Evolutionary conservation across 2,329 filamentous ascomycete genomes (phyloP), one percentile per base, ranked within the genome.

Genomic region (Cordyceps pruinosa): DNA sequence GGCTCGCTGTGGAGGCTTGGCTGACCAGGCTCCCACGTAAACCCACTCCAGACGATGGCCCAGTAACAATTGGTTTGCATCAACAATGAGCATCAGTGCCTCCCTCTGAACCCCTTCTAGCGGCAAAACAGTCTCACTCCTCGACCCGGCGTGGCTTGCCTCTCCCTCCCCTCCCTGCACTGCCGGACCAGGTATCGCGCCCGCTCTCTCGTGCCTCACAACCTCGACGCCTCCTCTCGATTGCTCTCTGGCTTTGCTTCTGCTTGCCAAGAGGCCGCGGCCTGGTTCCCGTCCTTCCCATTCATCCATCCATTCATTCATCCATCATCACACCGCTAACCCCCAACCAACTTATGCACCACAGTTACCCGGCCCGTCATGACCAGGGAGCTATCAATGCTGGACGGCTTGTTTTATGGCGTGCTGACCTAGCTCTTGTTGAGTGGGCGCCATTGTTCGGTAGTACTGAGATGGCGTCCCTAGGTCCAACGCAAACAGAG

Each of bases 291-390:
- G 28, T 48, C 46, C 30, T 34, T 21, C 35, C n/a, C 46, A 48
- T 19, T 19, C 46, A 21, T 21, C 48, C 39, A 51, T 41, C 47
- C 50, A 53, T n/a, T 6, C 28, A 32, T 32, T 32, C n/a, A n/a
- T n/a, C n/a, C n/a, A n/a, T n/a, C n/a, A n/a, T 50, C 23, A 50
- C 47, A 53, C 50, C 39, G 50, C 50, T 34, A 35, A 34, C 26
- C 26, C 37, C 32, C 25, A 47, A 21, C 26, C 19, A 41, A 30
- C 26, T 28, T 17, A 8, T 13, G 37, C 37, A 25, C 50, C 39
- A 53, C 50, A 44, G 21, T 44, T 34, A 32, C 12, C 39, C 37
- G 47, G 32, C 23, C 17, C 25, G 32, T 37, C 32, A 37, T 37
- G n/a, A 17, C 48, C 28, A 25, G 30, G 12, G 19, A 35, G 28